These are phyloP conservation scores for Helotiales sp. DNA, from an alignment of 2,329 filamentous ascomycete species.

Conservation along the genomic window DNA sequence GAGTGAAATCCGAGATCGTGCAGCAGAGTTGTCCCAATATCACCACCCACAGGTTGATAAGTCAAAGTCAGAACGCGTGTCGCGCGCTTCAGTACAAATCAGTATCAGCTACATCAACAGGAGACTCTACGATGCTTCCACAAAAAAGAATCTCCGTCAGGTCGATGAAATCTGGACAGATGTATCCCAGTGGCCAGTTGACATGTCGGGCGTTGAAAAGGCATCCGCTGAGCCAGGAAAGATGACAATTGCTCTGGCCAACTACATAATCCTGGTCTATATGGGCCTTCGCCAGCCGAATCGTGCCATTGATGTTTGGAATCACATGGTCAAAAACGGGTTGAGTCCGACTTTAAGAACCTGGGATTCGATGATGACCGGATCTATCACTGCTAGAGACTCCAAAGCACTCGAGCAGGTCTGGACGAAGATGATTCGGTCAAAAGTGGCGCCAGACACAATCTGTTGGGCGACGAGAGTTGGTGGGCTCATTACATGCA, in stretches of 20 bases:
- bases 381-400: slow-evolving; percentile 67
- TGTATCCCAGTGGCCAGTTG: slow-evolving; percentile 34
- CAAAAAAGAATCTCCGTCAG: slow-evolving; percentile 29
- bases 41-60: not conserved
- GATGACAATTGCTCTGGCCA: slow-evolving; percentile 45
- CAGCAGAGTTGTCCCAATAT: not conserved
- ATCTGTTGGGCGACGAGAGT: slow-evolving; percentile 74
- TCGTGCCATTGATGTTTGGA: slow-evolving; percentile 60
- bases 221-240: slow-evolving; percentile 15
- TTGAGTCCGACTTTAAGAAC: slow-evolving; percentile 65
- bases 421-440: slow-evolving; percentile 66
- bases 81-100: not conserved
- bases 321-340: slow-evolving; percentile 57
- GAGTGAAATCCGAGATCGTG: slow-evolving; percentile 22
- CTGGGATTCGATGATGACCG: slow-evolving; percentile 76
- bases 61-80: not conserved
- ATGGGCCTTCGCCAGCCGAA: slow-evolving; percentile 49
- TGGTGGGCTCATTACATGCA: slow-evolving; percentile 64
- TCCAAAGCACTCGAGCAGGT: slow-evolving; percentile 64
- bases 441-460: slow-evolving; percentile 65
- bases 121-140: slow-evolving; percentile 35
- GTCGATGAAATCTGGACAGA: slow-evolving; percentile 38
- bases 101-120: slow-evolving; percentile 22
- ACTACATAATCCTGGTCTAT: slow-evolving; percentile 53
- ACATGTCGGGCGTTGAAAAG: not conserved